A percentile compares a stretch with the other conserved stretches of the same genome.
phyloP scores from a whole-genome alignment of 2,329 filamentous ascomycete species.

The Apiospora phragmitis region DNA sequence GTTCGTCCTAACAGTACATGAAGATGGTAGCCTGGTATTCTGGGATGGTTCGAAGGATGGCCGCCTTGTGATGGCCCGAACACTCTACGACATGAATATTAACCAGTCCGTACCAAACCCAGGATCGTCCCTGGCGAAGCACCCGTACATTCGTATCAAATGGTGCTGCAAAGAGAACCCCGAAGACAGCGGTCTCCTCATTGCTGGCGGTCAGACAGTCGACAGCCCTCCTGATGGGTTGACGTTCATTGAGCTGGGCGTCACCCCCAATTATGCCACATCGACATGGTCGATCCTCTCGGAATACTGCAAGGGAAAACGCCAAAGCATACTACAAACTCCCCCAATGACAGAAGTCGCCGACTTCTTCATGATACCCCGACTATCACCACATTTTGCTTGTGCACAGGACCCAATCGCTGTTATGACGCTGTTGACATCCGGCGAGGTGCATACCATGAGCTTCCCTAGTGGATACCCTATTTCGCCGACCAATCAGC shows the following conservation, averaged over 20 bases:
- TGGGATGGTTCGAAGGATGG: constrained; percentile 84
- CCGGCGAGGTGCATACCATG: constrained; percentile 85
- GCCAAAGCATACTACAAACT: constrained; percentile 69
- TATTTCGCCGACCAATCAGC: constrained; percentile 88
- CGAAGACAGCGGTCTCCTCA: constrained; percentile 85
- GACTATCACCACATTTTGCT: constrained; percentile 79
- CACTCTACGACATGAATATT: constrained; percentile 71
- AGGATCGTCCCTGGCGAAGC: constrained; percentile 60
- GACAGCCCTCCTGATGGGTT: constrained; percentile 72
- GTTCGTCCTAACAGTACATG: constrained; percentile 82
- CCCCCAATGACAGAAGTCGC: constrained; percentile 76
- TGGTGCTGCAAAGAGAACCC: constrained; percentile 96
- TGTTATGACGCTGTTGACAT: constrained; percentile 74
- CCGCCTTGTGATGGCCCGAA: constrained; percentile 79
- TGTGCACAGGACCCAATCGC: constrained; percentile 91
- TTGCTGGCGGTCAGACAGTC: constrained; percentile 76
- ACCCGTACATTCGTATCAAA: constrained; percentile 74
- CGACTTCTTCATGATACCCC: constrained; percentile 82
- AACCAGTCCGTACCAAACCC: constrained; percentile 61
- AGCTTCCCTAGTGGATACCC: constrained; percentile 91
- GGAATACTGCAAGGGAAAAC: constrained; percentile 78
- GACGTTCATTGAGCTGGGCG: constrained; percentile 85
- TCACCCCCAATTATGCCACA: constrained; percentile 87
- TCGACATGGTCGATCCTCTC: constrained; percentile 84
- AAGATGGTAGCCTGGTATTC: constrained; percentile 88